Conservation (phyloP, 139 green algal species). For the Yamagishiella unicocca region DNA sequence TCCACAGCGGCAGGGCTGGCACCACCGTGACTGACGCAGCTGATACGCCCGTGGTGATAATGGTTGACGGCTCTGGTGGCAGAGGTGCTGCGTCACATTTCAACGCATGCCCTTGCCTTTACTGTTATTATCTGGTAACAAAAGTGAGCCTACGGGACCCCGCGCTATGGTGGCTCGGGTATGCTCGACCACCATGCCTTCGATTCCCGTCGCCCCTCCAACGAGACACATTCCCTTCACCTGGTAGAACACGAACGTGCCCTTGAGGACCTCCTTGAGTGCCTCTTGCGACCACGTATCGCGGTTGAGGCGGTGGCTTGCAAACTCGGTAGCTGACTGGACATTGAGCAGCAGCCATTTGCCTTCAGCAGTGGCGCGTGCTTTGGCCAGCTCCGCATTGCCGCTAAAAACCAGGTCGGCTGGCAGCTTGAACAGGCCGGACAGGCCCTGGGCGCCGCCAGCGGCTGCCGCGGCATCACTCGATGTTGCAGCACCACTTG, state of each 20-base stretch:
- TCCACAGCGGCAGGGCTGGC: no score
- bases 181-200: no score
- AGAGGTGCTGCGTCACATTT: no score
- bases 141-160: no score
- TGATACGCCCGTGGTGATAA: no score
- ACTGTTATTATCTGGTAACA: no score
- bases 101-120: no score
- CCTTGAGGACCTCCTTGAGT: slow-evolving; percentile 75
- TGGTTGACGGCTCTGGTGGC: no score
- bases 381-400: slow-evolving; percentile 71
- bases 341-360: slow-evolving; percentile 90
- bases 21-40: no score
- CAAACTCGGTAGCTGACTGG: slow-evolving; percentile 85
- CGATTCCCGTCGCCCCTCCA: no score
- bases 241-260: slow-evolving; percentile 89
- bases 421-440: slow-evolving; percentile 79
- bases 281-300: slow-evolving; percentile 85
- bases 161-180: no score
- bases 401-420: slow-evolving; percentile 73
- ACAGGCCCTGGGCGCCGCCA: slow-evolving; percentile 55
- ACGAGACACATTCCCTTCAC: slow-evolving; percentile 34
- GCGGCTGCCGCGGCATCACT: background rate
- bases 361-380: slow-evolving; percentile 51
- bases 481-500: no score
- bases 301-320: slow-evolving; percentile 82